These are phyloP conservation scores for Xylaria polymorpha DNA, from an alignment of 2,329 filamentous ascomycete species.

Conservation along the genomic window DNA sequence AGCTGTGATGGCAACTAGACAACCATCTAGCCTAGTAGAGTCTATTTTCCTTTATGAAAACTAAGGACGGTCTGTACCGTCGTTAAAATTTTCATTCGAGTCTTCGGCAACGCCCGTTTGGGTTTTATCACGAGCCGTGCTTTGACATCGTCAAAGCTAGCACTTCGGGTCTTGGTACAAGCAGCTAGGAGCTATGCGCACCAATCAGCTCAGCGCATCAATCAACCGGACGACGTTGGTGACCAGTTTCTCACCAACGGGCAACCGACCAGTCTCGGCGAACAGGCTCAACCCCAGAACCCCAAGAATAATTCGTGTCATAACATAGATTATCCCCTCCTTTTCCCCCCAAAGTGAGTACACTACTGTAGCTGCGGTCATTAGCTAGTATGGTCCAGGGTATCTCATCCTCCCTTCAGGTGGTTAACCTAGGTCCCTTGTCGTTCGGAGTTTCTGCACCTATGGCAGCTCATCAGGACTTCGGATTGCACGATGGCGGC, in stretches of 20 bases:
- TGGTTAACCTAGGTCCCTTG: neutral
- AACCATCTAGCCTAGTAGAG: neutral
- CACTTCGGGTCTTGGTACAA: conserved; percentile 14
- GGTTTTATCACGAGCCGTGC: no score
- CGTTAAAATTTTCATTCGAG: neutral
- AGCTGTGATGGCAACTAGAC: neutral
- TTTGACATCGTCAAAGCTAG: neutral
- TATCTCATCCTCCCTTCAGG: conserved; percentile 15
- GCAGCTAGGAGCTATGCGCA: conserved; percentile 26
- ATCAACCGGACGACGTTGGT: conserved; percentile 9
- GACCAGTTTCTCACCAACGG: conserved; percentile 10
- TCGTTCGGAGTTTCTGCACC: conserved; percentile 34
- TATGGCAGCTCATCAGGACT: conserved; percentile 29
- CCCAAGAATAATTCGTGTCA: conserved; percentile 1
- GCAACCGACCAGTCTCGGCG: conserved; percentile 12
- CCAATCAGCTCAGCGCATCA: conserved; percentile 22
- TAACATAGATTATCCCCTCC: conserved; percentile 10
- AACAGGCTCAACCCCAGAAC: conserved; percentile 18
- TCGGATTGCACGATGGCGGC: conserved; percentile 8
- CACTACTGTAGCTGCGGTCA: conserved; percentile 10
- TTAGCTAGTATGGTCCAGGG: conserved; percentile 6
- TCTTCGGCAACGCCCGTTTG: no score
- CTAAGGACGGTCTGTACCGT: neutral
- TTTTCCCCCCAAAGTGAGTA: conserved; percentile 15
- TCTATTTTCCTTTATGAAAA: neutral